Percentiles rank a stretch among this genome's conserved stretches.
These are phyloP conservation scores for Termitomyces sp. DNA, from an alignment of 768 basidiomycete species.

Conservation along the genomic window DNA sequence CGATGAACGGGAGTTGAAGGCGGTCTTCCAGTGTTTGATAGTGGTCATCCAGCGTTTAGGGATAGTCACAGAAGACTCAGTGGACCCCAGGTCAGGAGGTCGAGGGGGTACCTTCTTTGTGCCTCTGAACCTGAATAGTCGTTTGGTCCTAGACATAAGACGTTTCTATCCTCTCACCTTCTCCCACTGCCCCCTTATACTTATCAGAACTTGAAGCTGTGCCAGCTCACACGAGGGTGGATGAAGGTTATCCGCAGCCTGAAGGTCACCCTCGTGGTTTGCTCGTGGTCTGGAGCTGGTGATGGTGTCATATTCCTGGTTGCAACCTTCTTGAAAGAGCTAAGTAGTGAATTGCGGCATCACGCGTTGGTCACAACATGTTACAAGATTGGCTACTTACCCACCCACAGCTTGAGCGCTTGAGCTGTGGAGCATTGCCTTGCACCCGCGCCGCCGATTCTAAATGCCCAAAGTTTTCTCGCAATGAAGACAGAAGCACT, in stretches of 20 bases:
- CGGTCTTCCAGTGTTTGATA: neutral
- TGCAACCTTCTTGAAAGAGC: neutral
- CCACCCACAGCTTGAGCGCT: neutral
- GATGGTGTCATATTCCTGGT: neutral
- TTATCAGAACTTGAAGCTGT: neutral
- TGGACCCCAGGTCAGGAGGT: neutral
- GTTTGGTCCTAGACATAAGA: neutral
- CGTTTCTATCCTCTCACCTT: neutral
- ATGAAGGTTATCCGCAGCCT: neutral
- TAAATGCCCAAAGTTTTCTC: neutral
- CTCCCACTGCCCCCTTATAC: no score
- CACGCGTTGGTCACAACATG: no score
- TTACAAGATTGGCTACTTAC: neutral
- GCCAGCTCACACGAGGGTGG: neutral
- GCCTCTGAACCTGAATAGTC: neutral
- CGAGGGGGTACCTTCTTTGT: neutral
- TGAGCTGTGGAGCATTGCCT: neutral
- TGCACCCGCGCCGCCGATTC: neutral
- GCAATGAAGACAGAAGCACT: neutral
- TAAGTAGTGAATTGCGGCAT: neutral
- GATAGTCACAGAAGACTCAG: neutral
- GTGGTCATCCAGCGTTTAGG: neutral
- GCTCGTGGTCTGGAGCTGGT: neutral
- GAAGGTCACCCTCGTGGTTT: neutral
- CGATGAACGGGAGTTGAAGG: neutral